Evolutionary conservation across 768 basidiomycete genomes (phyloP).

Genomic region (Auricularia sp.): DNA sequence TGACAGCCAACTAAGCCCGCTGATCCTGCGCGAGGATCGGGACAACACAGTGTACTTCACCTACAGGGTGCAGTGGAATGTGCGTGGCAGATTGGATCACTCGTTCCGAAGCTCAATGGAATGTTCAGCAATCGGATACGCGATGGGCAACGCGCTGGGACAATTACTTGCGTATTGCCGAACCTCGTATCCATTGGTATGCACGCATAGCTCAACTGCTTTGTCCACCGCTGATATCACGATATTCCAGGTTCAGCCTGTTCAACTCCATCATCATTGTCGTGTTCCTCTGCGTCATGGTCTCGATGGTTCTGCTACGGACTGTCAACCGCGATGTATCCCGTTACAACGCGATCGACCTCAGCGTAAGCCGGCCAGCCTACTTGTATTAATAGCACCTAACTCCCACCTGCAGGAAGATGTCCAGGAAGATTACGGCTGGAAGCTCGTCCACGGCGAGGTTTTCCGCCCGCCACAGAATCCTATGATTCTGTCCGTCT

Average conservation of each 20-base stretch:
- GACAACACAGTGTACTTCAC: slow-evolving; percentile 69
- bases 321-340: slow-evolving; percentile 85
- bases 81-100: slow-evolving; percentile 24
- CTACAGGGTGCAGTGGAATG: slow-evolving; percentile 81
- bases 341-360: slow-evolving; percentile 90
- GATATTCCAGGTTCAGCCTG: slow-evolving; percentile 49
- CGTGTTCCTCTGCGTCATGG: slow-evolving; percentile 86
- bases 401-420: slow-evolving; percentile 51
- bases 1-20: slow-evolving; percentile 31
- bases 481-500: slow-evolving; percentile 68
- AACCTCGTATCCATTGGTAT: slow-evolving; percentile 85
- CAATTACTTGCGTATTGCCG: slow-evolving; percentile 87
- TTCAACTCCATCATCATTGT: slow-evolving; percentile 89
- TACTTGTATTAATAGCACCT: slow-evolving; percentile 1
- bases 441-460: slow-evolving; percentile 96
- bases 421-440: slow-evolving; percentile 95
- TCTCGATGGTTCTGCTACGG: slow-evolving; percentile 78
- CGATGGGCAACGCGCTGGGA: slow-evolving; percentile 97
- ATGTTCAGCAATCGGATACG: slow-evolving; percentile 62
- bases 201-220: background rate
- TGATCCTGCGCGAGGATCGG: slow-evolving; percentile 51
- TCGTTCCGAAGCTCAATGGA: background rate
- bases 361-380: slow-evolving; percentile 46
- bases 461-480: slow-evolving; percentile 79
- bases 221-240: background rate